Conservation (phyloP, 1,284 basidiomycete species). For the Sporisorium sorghi region DNA sequence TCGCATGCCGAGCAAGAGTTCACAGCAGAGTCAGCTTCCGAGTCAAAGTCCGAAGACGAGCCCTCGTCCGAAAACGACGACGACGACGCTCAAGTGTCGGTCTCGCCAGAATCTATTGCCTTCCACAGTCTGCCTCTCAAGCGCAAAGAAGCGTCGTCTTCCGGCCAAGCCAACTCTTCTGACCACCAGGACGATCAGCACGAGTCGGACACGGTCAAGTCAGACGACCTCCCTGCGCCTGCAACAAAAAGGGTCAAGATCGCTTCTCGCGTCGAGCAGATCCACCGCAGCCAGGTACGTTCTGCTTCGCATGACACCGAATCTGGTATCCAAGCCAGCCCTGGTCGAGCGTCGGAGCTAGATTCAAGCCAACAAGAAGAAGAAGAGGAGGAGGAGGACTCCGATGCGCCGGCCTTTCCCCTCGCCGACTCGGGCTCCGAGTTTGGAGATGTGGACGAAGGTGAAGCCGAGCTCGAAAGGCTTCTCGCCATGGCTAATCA, state of each 20-base stretch:
- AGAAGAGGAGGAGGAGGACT: too few species aligned
- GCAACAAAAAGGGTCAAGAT: slow-evolving; percentile 41
- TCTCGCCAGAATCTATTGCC: background rate
- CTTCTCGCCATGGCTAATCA: slow-evolving; percentile 26
- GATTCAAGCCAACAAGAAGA: slow-evolving; percentile 25
- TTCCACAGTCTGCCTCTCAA: slow-evolving; percentile 22
- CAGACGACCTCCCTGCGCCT: slow-evolving; percentile 7
- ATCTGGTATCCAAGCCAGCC: background rate
- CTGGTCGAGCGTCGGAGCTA: background rate
- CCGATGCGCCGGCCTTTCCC: slow-evolving; percentile 19
- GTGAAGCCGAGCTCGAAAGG: slow-evolving; percentile 50
- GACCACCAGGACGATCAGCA: slow-evolving; percentile 5
- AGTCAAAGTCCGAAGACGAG: slow-evolving; percentile 15
- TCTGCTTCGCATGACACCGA: slow-evolving; percentile 5
- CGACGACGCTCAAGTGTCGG: background rate
- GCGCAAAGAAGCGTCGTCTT: slow-evolving; percentile 16
- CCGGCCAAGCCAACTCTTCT: slow-evolving; percentile 8
- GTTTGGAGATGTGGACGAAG: slow-evolving; percentile 53
- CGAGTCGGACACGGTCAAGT: slow-evolving; percentile 23
- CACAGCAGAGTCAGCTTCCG: background rate
- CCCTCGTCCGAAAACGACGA: slow-evolving; percentile 14
- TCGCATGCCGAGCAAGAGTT: slow-evolving; percentile 6
- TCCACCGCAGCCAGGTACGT: background rate
- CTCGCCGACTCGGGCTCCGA: slow-evolving; percentile 45
- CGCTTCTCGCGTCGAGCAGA: slow-evolving; percentile 9